These are phyloP conservation scores for Paspalum vaginatum DNA, from an alignment of 176 grass and related monocot genomes.

Conservation along the genomic window DNA sequence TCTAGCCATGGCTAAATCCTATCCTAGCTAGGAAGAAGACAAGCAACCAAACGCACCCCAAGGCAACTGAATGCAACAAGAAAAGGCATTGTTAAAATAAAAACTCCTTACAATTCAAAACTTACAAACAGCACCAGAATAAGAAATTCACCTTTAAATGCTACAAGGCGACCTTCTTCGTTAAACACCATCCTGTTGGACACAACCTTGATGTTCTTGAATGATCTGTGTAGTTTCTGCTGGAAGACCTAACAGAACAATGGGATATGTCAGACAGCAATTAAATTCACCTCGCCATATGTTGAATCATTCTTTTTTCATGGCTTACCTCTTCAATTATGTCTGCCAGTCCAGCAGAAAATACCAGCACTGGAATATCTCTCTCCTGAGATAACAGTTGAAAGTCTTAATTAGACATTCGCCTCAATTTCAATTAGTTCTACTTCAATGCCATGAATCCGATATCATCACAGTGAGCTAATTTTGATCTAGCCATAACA, in stretches of 20 bases:
- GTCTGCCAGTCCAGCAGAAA: slow-evolving; percentile 98
- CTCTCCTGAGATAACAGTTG: slow-evolving; percentile 62
- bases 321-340: slow-evolving; percentile 88
- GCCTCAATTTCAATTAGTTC: slow-evolving; percentile 1
- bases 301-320: slow-evolving; percentile 5
- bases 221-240: slow-evolving; percentile 80
- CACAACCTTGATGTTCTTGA: slow-evolving; percentile 91
- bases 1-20: too few species aligned
- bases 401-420: slow-evolving; percentile 21
- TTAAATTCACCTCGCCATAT: not conserved
- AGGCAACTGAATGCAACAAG: not conserved
- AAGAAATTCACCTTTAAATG: slow-evolving; percentile 84
- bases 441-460: not conserved
- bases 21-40: too few species aligned
- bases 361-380: slow-evolving; percentile 82
- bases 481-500: slow-evolving; percentile 30
- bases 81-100: not conserved
- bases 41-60: too few species aligned
- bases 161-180: slow-evolving; percentile 70
- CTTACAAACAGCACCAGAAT: not conserved
- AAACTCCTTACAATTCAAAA: not conserved
- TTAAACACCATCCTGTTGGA: slow-evolving; percentile 96
- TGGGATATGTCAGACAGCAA: not conserved
- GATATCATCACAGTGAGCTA: not conserved
- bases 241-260: slow-evolving; percentile 70